Conservation (phyloP, 23 red algal genomes). For the Gracilaria vermiculophylla region DNA sequence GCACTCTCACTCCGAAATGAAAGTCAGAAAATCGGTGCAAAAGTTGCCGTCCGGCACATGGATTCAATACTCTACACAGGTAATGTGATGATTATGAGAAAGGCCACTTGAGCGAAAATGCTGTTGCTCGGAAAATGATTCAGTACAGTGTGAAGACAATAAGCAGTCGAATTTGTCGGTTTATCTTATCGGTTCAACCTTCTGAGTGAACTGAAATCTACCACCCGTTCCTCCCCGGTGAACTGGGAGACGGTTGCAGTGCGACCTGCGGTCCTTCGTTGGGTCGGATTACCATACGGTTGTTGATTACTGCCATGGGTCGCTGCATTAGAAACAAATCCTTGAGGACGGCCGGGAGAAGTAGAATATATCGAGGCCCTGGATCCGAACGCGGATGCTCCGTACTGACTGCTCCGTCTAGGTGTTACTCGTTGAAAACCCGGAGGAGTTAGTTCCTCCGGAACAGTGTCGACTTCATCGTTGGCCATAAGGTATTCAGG, state of each 20-base stretch:
- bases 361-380: background rate
- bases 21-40: too few relatives aligned
- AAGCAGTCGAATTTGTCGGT: background rate
- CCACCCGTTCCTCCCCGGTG: slow-evolving; percentile 49
- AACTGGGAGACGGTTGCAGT: slow-evolving; percentile 52
- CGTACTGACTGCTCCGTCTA: slow-evolving; percentile 16
- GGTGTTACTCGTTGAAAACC: slow-evolving; percentile 24
- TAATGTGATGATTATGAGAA: background rate
- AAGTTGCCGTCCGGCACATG: background rate
- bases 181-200: slow-evolving; percentile 28
- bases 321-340: background rate
- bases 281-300: background rate
- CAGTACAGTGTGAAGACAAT: background rate
- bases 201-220: slow-evolving; percentile 60
- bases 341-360: background rate
- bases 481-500: background rate
- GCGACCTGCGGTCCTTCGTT: background rate
- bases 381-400: slow-evolving; percentile 12
- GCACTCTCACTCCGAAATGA: slow-evolving; percentile 62
- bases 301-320: background rate
- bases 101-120: background rate
- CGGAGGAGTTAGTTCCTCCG: background rate
- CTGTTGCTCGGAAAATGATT: background rate
- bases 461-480: background rate
- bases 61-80: background rate